Conservation (phyloP, 495 filamentous ascomycete species). For the Daldinia caldariorum region DNA sequence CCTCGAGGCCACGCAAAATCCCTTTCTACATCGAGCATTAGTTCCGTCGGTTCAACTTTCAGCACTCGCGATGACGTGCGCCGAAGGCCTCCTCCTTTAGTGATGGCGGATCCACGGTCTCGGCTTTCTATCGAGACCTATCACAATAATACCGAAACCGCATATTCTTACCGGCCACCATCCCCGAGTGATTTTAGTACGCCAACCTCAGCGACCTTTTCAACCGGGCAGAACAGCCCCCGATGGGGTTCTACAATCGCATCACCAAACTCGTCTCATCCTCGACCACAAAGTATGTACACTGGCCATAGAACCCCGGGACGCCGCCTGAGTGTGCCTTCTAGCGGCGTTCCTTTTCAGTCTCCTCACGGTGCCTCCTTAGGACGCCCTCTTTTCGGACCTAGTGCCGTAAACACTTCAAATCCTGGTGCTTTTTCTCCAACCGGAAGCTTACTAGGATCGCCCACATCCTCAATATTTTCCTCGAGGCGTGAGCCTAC, state of each 20-base stretch:
- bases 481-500: conserved; percentile 70
- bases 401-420: conserved; percentile 59
- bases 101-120: conserved; percentile 80
- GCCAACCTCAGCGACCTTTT: conserved; percentile 77
- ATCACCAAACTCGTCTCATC: conserved; percentile 74
- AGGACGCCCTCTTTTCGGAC: conserved; percentile 68
- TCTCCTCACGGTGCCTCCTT: conserved; percentile 66
- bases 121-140: conserved; percentile 72
- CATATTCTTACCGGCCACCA: conserved; percentile 62
- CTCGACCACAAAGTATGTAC: conserved; percentile 74
- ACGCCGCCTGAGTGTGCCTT: conserved; percentile 83
- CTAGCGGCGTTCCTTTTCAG: conserved; percentile 77
- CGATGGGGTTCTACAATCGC: conserved; percentile 69
- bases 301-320: conserved; percentile 69
- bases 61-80: conserved; percentile 68
- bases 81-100: conserved; percentile 80
- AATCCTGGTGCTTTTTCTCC: conserved; percentile 65
- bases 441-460: conserved; percentile 68
- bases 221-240: conserved; percentile 76
- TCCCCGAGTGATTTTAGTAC: conserved; percentile 79
- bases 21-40: conserved; percentile 84
- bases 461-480: conserved; percentile 75
- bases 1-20: conserved; percentile 83
- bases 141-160: conserved; percentile 58
- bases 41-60: conserved; percentile 77